Evolutionary conservation across 129 eudicot species (phyloP).

Genomic region (Flaveria sonorensis): DNA sequence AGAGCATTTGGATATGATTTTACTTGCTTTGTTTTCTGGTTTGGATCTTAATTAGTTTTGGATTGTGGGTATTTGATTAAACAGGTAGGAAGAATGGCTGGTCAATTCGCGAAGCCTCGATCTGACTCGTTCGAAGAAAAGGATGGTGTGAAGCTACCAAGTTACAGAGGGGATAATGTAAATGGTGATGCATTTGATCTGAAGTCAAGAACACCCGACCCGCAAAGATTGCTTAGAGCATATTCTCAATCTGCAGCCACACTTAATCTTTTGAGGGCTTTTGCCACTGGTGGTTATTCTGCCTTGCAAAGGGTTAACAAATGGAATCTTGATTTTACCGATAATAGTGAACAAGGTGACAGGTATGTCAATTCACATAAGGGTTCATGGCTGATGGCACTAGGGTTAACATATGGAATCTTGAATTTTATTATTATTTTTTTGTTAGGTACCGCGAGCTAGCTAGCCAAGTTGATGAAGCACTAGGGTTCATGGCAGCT

Average conservation of each 20-base stretch:
- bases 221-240: not conserved
- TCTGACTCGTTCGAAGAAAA: not conserved
- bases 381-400: not conserved
- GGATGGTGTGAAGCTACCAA: conserved; percentile 4
- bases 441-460: not conserved
- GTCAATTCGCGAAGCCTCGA: conserved; percentile 6
- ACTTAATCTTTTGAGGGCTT: conserved; percentile 4
- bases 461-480: conserved; percentile 1
- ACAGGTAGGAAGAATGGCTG: conserved; percentile 10
- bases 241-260: conserved; percentile 15
- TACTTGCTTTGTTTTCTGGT: not conserved
- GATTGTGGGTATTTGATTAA: not conserved
- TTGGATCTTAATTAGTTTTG: not conserved
- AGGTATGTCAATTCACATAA: not conserved
- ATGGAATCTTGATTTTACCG: conserved; percentile 9
- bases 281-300: not conserved
- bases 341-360: conserved; percentile 2
- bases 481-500: conserved; percentile 66
- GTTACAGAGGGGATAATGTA: conserved; percentile 10
- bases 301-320: conserved; percentile 8
- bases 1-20: not conserved
- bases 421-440: not conserved
- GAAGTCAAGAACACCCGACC: conserved; percentile 7
- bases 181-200: conserved; percentile 8
- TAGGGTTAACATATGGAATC: no score